These are phyloP conservation scores for Brassica nigra DNA, from an alignment of 345 rosid genomes.

Conservation along the genomic window DNA sequence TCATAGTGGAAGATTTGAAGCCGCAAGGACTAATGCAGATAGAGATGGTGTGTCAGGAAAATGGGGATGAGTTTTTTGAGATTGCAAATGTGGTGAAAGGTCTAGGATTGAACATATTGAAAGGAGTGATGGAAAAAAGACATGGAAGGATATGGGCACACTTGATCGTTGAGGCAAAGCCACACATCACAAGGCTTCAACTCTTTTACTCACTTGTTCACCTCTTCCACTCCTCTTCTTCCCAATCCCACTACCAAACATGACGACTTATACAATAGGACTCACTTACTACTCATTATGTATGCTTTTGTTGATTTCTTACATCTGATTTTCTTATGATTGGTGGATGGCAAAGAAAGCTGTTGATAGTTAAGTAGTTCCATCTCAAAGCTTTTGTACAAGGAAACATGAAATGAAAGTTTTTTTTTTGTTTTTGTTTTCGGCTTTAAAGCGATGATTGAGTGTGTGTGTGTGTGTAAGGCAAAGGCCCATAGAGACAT, in stretches of 20 bases:
- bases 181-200: constrained; percentile 64
- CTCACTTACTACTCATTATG: background rate
- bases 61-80: constrained; percentile 69
- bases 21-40: constrained; percentile 79
- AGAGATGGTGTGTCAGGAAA: constrained; percentile 90
- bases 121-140: constrained; percentile 76
- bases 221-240: constrained; percentile 43
- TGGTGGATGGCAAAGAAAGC: background rate
- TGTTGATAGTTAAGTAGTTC: background rate
- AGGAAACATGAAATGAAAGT: background rate
- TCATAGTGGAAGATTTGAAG: constrained; percentile 77
- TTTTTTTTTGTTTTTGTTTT: background rate
- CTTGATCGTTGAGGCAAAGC: constrained; percentile 78
- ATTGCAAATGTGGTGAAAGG: constrained; percentile 71
- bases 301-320: background rate
- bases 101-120: constrained; percentile 71
- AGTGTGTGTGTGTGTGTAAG: too few relatives aligned
- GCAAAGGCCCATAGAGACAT: too few relatives aligned
- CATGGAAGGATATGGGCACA: constrained; percentile 73
- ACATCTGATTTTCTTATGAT: background rate
- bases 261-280: constrained; percentile 9
- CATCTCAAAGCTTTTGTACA: background rate
- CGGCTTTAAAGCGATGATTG: too few relatives aligned
- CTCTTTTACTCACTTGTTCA: constrained; percentile 81
- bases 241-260: constrained; percentile 5